Conservation (phyloP, 1,284 basidiomycete species). For the Sporisorium graminicola region DNA sequence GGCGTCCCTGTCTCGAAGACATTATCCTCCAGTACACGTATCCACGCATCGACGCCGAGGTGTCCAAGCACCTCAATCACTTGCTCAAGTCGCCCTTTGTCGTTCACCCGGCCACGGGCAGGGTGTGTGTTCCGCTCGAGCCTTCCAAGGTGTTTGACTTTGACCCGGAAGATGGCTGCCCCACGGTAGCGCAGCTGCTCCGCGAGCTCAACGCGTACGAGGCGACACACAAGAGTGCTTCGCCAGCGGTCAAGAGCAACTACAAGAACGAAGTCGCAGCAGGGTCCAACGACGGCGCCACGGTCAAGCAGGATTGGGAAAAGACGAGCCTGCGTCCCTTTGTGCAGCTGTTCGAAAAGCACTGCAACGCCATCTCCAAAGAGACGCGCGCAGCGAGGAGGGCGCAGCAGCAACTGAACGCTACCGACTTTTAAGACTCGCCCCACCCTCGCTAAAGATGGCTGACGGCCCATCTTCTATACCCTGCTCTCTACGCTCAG, state of each 20-base stretch:
- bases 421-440: constrained; percentile 34
- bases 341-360: constrained; percentile 87
- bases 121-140: constrained; percentile 93
- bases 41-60: constrained; percentile 94
- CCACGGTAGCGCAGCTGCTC: constrained; percentile 86
- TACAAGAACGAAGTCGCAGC: constrained; percentile 31
- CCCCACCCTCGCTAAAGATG: neutral
- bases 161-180: constrained; percentile 82
- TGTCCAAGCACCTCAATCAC: constrained; percentile 97
- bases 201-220: constrained; percentile 78
- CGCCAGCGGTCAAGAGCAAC: constrained; percentile 40
- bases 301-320: constrained; percentile 72
- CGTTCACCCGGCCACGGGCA: constrained; percentile 93
- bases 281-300: constrained; percentile 49
- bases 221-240: constrained; percentile 67
- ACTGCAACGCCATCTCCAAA: constrained; percentile 71
- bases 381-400: constrained; percentile 30
- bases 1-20: constrained; percentile 75
- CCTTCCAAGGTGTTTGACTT: constrained; percentile 83
- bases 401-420: constrained; percentile 45
- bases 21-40: constrained; percentile 95
- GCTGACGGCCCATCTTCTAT: constrained; percentile 5
- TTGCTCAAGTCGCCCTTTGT: constrained; percentile 98
- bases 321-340: constrained; percentile 81
- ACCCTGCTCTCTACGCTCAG: constrained; percentile 1